phyloP scores from a whole-genome alignment of 306 rosid genomes.

The Crataegus laevigata region DNA sequence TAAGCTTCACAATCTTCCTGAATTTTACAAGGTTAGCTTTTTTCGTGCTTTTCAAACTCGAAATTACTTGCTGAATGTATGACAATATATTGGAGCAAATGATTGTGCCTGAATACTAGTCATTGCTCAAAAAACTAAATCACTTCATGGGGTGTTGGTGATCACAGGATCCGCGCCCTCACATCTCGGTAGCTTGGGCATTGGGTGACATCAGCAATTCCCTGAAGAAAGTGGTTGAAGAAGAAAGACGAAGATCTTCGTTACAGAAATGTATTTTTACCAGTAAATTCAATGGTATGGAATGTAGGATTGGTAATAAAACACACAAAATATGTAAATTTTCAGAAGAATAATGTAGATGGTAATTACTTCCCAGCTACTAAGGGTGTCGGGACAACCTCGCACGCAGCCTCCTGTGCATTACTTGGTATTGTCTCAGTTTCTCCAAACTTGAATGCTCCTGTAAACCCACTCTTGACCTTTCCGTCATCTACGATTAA shows the following conservation, averaged over 20 bases:
- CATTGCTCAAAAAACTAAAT: not conserved
- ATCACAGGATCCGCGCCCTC: constrained; percentile 78
- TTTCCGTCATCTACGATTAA: no score
- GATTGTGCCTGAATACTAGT: not conserved
- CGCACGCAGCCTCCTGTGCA: not conserved
- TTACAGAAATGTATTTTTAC: constrained; percentile 37
- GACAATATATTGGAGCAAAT: not conserved
- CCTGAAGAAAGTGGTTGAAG: constrained; percentile 40
- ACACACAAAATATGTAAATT: constrained; percentile 44
- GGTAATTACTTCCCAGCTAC: not conserved
- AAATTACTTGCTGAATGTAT: not conserved
- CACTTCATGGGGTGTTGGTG: not conserved
- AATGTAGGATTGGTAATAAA: constrained; percentile 69
- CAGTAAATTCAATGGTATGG: constrained; percentile 60
- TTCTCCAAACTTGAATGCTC: no score
- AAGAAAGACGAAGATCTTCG: constrained; percentile 38
- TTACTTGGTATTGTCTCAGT: no score
- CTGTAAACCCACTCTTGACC: no score
- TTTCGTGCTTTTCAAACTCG: not conserved
- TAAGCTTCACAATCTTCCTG: constrained; percentile 89
- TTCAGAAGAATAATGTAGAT: constrained; percentile 16
- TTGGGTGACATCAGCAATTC: constrained; percentile 47
- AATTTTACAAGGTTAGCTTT: constrained; percentile 67
- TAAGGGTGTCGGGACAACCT: not conserved
- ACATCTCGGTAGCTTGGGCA: constrained; percentile 85